A percentile compares a stretch with the other conserved stretches of the same genome.
Evolutionary conservation across 371 early-diverging fungal genomes (phyloP).

Genomic region (Gilbertella persicaria): DNA sequence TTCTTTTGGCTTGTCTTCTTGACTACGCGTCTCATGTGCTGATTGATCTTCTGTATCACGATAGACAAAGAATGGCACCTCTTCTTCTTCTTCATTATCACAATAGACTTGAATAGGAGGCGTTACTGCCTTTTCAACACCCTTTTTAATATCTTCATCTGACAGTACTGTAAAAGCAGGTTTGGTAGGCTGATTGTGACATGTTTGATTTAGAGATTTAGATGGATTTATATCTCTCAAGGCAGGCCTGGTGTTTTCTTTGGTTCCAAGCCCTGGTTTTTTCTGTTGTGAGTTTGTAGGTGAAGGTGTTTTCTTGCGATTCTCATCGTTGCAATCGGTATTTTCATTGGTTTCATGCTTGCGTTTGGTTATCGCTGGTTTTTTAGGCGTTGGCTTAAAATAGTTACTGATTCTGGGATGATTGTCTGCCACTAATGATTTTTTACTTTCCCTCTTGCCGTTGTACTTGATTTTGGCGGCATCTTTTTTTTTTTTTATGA

Average conservation of each 20-base stretch:
- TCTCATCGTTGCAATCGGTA: background rate
- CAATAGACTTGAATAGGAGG: background rate
- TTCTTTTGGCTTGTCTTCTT: background rate
- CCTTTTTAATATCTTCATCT: slow-evolving; percentile 12
- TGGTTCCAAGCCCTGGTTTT: background rate
- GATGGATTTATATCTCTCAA: background rate
- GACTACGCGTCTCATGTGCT: background rate
- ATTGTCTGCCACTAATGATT: no score
- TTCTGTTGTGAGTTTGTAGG: background rate
- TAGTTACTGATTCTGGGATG: no score
- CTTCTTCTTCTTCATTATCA: slow-evolving; percentile 2
- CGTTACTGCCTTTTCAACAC: slow-evolving; percentile 6
- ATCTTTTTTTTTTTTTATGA: no score
- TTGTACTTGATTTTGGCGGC: no score
- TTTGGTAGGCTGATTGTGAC: background rate
- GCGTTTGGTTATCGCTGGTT: no score
- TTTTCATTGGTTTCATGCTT: no score
- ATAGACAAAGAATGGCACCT: no score
- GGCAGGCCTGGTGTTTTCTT: background rate
- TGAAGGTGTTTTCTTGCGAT: background rate
- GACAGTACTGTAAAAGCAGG: slow-evolving; percentile 4
- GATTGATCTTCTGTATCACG: background rate
- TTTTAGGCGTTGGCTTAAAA: no score
- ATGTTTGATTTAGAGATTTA: background rate
- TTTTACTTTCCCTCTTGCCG: no score